These are phyloP conservation scores for Tulasnella sp. DNA, from an alignment of 768 basidiomycete species.

Conservation along the genomic window DNA sequence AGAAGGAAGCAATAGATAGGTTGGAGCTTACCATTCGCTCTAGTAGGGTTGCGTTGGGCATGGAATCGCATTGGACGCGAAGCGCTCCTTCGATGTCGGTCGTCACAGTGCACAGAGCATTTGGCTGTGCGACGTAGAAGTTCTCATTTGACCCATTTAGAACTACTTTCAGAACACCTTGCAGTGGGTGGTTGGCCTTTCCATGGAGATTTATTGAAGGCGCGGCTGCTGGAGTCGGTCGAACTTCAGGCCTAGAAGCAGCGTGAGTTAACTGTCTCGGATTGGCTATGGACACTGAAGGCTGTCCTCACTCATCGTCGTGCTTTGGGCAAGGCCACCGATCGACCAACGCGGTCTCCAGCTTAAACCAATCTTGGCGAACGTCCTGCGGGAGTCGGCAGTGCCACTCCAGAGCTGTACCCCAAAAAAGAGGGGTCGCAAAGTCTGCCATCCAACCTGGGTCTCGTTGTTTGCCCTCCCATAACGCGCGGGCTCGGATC, in stretches of 20 bases:
- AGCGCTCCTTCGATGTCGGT: neutral
- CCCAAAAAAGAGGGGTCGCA: neutral
- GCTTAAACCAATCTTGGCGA: neutral
- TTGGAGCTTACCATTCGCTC: neutral
- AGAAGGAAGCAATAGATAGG: neutral
- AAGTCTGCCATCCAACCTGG: conserved; percentile 1
- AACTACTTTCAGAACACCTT: too few relatives aligned
- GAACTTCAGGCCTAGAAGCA: neutral
- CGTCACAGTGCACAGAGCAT: neutral
- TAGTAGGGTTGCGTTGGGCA: neutral
- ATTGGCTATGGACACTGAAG: too few relatives aligned
- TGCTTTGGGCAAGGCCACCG: neutral
- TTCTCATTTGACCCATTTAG: too few relatives aligned
- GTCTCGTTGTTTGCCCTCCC: neutral
- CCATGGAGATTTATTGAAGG: neutral
- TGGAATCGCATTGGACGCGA: neutral
- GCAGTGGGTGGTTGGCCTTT: neutral
- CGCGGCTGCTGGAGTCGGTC: neutral
- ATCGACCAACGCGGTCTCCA: neutral
- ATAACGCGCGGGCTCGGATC: neutral
- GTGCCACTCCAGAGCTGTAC: neutral
- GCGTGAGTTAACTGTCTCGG: too few relatives aligned
- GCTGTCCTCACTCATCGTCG: neutral
- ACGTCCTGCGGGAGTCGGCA: neutral
- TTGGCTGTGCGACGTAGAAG: neutral